Base-by-base conservation (phyloP, 1,284 basidiomycete species). In the Tilletia horrida region DNA sequence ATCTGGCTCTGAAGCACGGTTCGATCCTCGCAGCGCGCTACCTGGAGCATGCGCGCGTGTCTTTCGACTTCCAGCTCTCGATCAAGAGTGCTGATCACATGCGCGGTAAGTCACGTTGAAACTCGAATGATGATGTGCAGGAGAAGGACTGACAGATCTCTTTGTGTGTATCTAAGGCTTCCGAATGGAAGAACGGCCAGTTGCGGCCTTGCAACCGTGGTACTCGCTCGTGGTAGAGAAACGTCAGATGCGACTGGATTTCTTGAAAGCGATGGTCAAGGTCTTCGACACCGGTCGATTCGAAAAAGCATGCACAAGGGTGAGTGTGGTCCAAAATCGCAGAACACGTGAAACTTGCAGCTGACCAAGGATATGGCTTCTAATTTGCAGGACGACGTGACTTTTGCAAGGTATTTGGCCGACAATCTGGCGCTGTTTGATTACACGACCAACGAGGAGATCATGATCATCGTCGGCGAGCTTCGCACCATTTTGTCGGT, bases 381-480 rank as follows among this genome's bases (percentile, higher is more conserved):
- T n/a, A n/a, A 45, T 45, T 61, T 66, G n/a, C 66, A 69, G 63
- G 63, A 70, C 23, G 70, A 73, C 42, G 72, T 80, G 4, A 87
- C 89, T 35, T 91, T 97, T 74, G 87, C 87, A 0, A 88, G 92
- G 59, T 99, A 92, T 83, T 89, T 97, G 85, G 90, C 92, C 0
- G 96, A 98, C 82, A 97, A 96, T 78, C 89, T 98, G 67, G 87
- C 92, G 0, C 85, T 88, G 1, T 87, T 99, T 67, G 93, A 97
- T 62, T 97, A 94, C 85, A 96, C 93, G 84, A 90, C 91, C 0
- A 88, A 90, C 77, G 96, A 99, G 81, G 96, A 98, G 83, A 88
- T 90, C 2, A 85, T 97, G 67, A 87, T 89, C 0, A 88, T 97
- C 21, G 87, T 97, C 75, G 90, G 90, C 72, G 87, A 88, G 65